These are phyloP conservation scores for Tuber calosporum DNA, from an alignment of 495 filamentous ascomycete species.

Conservation along the genomic window DNA sequence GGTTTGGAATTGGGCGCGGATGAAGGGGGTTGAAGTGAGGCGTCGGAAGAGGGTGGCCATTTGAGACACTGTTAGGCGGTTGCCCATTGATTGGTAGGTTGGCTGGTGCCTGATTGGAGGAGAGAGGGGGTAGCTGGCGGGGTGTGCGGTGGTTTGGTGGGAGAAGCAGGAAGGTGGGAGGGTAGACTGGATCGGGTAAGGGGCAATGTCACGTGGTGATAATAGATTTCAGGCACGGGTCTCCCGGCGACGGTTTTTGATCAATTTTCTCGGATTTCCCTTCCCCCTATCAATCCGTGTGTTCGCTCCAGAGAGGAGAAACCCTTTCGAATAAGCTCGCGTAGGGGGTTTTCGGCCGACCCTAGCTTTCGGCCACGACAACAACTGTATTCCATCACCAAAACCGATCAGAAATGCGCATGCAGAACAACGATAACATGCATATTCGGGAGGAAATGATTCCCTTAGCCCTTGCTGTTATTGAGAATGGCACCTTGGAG, in stretches of 20 bases:
- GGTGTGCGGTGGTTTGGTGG: not conserved
- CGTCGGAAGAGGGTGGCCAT: slow-evolving; percentile 1
- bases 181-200: not conserved
- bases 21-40: slow-evolving; percentile 27
- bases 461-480: no score
- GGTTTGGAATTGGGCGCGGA: slow-evolving; percentile 44
- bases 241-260: not conserved
- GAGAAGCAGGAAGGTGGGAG: not conserved
- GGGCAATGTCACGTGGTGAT: not conserved
- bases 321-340: no score
- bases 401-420: no score
- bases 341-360: no score
- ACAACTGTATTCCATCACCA: no score
- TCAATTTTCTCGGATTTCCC: no score
- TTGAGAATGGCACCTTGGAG: no score
- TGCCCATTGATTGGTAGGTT: not conserved
- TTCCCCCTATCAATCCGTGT: no score
- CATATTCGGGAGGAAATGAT: no score
- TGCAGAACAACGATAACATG: no score
- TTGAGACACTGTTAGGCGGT: not conserved
- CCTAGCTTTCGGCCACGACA: no score
- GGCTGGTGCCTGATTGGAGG: not conserved
- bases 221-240: not conserved
- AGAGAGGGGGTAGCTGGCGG: slow-evolving; percentile 1
- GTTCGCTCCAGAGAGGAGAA: no score